phyloP scores from a whole-genome alignment of 805 yeast genomes.

The Candida taoyuanica region DNA sequence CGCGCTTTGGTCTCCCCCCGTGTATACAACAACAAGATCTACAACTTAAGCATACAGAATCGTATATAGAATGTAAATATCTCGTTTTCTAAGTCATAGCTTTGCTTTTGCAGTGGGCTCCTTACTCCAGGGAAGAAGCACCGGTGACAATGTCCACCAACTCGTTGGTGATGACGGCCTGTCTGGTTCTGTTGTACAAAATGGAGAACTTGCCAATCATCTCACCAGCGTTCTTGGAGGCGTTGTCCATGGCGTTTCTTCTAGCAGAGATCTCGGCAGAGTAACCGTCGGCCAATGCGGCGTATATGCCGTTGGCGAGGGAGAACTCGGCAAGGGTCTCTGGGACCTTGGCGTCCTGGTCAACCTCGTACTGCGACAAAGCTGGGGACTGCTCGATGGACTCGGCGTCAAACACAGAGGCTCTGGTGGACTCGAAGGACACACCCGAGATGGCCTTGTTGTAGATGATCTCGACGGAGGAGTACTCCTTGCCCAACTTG shows the following conservation, averaged over 20 bases:
- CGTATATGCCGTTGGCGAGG: slow-evolving; percentile 80
- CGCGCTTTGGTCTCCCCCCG: no score
- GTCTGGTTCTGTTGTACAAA: slow-evolving; percentile 98
- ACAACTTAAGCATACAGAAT: not conserved
- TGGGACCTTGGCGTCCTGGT: slow-evolving; percentile 63
- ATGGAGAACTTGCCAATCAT: slow-evolving; percentile 96
- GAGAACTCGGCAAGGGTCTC: slow-evolving; percentile 79
- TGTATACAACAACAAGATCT: not conserved
- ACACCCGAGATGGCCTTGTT: slow-evolving; percentile 86
- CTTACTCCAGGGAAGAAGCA: slow-evolving; percentile 95
- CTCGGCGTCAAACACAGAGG: slow-evolving; percentile 61
- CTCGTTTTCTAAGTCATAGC: slow-evolving; percentile 14
- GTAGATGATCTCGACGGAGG: slow-evolving; percentile 74
- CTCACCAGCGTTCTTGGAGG: slow-evolving; percentile 99
- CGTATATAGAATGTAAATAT: slow-evolving; percentile 2
- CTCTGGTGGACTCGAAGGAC: slow-evolving; percentile 77
- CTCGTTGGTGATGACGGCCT: slow-evolving; percentile 98
- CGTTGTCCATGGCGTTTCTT: slow-evolving; percentile 99
- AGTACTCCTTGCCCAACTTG: slow-evolving; percentile 54
- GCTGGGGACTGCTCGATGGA: slow-evolving; percentile 83
- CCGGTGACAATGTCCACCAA: slow-evolving; percentile 99
- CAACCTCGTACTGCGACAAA: slow-evolving; percentile 75
- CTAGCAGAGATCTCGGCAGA: slow-evolving; percentile 97
- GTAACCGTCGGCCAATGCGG: slow-evolving; percentile 96
- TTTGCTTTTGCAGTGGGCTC: no score